Evolutionary conservation across 441 rosid species (phyloP).

Genomic region (Pelargonium citronellum): DNA sequence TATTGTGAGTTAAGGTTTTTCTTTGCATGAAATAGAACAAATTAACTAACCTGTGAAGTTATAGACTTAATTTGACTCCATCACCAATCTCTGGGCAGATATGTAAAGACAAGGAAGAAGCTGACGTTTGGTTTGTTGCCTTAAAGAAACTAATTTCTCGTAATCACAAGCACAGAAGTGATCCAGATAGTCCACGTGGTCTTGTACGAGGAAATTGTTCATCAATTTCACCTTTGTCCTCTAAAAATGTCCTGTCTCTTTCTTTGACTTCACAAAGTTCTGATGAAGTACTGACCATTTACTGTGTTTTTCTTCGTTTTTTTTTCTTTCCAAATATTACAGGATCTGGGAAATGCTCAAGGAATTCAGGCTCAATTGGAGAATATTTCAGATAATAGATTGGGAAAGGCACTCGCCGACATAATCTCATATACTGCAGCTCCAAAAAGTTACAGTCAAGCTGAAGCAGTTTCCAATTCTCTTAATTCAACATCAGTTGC

Average conservation of each 20-base stretch:
- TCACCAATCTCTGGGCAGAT: constrained; percentile 32
- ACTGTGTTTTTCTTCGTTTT: constrained; percentile 5
- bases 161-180: constrained; percentile 61
- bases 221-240: constrained; percentile 76
- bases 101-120: constrained; percentile 96
- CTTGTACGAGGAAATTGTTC: constrained; percentile 87
- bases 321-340: constrained; percentile 22
- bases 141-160: constrained; percentile 83
- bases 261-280: neutral
- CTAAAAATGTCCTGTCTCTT: constrained; percentile 57
- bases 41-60: neutral
- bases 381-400: constrained; percentile 77
- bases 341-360: constrained; percentile 67
- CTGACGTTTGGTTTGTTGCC: constrained; percentile 97
- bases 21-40: constrained; percentile 5
- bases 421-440: constrained; percentile 58
- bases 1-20: constrained; percentile 14
- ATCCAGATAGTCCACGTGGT: constrained; percentile 81
- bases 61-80: neutral
- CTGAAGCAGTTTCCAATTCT: constrained; percentile 68
- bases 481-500: constrained; percentile 79
- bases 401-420: constrained; percentile 79
- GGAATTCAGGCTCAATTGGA: constrained; percentile 73
- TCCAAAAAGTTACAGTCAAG: constrained; percentile 66
- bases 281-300: constrained; percentile 47